Evolutionary conservation across 345 rosid genomes (phyloP).

Genomic region (Arabidopsis thaliana): DNA sequence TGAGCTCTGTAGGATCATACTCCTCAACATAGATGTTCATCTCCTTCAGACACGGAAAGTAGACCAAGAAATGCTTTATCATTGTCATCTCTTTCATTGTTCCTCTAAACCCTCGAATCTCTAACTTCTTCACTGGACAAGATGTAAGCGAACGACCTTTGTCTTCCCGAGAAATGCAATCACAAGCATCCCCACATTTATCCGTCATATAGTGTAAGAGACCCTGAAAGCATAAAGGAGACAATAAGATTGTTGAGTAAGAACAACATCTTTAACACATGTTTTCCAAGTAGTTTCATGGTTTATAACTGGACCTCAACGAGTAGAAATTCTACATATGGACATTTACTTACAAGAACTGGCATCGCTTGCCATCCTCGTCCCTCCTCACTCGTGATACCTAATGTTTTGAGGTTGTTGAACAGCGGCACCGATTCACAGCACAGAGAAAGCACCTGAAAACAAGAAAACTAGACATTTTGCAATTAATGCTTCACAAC

Average conservation of each 20-base stretch:
- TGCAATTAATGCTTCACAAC: background rate
- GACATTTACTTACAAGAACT: constrained; percentile 10
- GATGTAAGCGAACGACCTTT: constrained; percentile 4
- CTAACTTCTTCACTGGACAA: constrained; percentile 21
- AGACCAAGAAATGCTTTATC: constrained; percentile 6
- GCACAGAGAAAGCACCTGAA: constrained; percentile 13
- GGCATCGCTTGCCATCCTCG: constrained; percentile 25
- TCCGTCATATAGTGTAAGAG: constrained; percentile 15
- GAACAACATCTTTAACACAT: background rate
- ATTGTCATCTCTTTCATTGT: background rate
- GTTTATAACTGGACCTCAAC: background rate
- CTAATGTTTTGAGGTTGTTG: constrained; percentile 16
- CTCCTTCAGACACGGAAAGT: constrained; percentile 6
- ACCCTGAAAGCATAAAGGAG: constrained; percentile 1
- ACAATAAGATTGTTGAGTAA: background rate
- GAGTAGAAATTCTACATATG: background rate
- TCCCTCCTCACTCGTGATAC: background rate
- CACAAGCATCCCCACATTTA: constrained; percentile 14
- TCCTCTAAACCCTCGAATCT: constrained; percentile 19
- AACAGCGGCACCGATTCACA: constrained; percentile 5
- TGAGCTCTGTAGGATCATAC: background rate
- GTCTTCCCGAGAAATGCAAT: constrained; percentile 7
- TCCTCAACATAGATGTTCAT: constrained; percentile 1
- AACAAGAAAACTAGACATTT: background rate
- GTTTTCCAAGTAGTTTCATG: background rate